Percentiles rank a stretch among this genome's conserved stretches.
Conservation (phyloP, 1,284 basidiomycete species). For the Mixia osmundae region DNA sequence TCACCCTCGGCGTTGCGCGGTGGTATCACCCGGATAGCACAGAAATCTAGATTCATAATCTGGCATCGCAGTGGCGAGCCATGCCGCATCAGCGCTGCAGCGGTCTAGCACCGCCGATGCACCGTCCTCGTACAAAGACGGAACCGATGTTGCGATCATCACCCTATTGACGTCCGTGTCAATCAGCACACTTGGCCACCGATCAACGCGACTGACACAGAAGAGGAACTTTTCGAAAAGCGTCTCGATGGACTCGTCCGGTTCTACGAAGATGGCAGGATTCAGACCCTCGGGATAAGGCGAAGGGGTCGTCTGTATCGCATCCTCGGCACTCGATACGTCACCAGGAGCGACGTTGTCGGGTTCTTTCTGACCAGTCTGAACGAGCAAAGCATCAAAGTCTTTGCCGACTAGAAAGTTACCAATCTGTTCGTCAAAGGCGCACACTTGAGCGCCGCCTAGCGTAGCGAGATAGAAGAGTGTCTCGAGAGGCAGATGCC, state of each 20-base stretch:
- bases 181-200: not conserved
- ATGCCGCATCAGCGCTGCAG: not conserved
- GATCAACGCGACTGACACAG: constrained; percentile 19
- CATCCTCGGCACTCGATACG: constrained; percentile 29
- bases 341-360: constrained; percentile 36
- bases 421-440: constrained; percentile 44
- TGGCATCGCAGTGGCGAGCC: too few species aligned
- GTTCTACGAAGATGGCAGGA: constrained; percentile 12
- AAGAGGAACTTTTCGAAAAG: constrained; percentile 36
- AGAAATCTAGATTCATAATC: too few species aligned
- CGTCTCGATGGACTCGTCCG: constrained; percentile 27
- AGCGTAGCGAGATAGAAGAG: constrained; percentile 74
- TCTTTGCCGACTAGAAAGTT: constrained; percentile 56
- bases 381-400: constrained; percentile 66
- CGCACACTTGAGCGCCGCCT: constrained; percentile 70
- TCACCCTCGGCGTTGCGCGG: too few species aligned
- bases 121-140: constrained; percentile 61
- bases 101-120: constrained; percentile 39
- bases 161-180: constrained; percentile 5
- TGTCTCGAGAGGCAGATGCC: constrained; percentile 46
- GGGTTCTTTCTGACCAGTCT: constrained; percentile 25
- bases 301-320: constrained; percentile 12
- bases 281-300: constrained; percentile 12
- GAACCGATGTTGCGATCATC: constrained; percentile 66
- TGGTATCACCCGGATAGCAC: too few species aligned